Evolutionary conservation across 441 rosid genomes (phyloP).

Genomic region (Francoa sonchifolia): DNA sequence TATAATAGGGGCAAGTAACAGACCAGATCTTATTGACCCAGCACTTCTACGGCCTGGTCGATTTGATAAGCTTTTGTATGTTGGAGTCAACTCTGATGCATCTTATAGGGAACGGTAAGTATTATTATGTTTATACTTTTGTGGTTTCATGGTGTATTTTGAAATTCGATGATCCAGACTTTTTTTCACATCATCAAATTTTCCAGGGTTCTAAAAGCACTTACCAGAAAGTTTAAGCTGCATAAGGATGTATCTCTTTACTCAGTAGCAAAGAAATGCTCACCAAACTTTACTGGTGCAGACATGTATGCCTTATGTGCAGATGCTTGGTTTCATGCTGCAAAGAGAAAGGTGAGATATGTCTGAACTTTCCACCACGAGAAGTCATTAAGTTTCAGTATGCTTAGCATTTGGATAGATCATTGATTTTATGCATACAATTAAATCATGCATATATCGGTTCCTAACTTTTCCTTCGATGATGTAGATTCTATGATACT

Average conservation of each 20-base stretch:
- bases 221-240: conserved; percentile 76
- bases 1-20: conserved; percentile 93
- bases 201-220: conserved; percentile 77
- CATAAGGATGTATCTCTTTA: conserved; percentile 74
- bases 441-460: not conserved
- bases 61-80: conserved; percentile 82
- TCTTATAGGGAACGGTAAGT: conserved; percentile 79
- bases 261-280: conserved; percentile 74
- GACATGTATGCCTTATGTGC: conserved; percentile 97
- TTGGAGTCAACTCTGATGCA: conserved; percentile 83
- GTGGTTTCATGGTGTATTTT: no score
- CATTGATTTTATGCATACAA: conserved; percentile 4
- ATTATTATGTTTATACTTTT: conserved; percentile 2
- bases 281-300: conserved; percentile 88
- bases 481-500: conserved; percentile 2
- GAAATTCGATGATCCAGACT: no score
- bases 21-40: conserved; percentile 93
- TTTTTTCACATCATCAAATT: conserved; percentile 4
- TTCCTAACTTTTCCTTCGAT: not conserved
- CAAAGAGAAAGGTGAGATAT: conserved; percentile 65
- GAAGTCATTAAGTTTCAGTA: not conserved
- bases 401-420: no score
- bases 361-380: not conserved
- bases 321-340: conserved; percentile 99
- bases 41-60: conserved; percentile 95